Evolutionary conservation across 2,329 filamentous ascomycete genomes (phyloP).

Genomic region (Xylaria sp.): DNA sequence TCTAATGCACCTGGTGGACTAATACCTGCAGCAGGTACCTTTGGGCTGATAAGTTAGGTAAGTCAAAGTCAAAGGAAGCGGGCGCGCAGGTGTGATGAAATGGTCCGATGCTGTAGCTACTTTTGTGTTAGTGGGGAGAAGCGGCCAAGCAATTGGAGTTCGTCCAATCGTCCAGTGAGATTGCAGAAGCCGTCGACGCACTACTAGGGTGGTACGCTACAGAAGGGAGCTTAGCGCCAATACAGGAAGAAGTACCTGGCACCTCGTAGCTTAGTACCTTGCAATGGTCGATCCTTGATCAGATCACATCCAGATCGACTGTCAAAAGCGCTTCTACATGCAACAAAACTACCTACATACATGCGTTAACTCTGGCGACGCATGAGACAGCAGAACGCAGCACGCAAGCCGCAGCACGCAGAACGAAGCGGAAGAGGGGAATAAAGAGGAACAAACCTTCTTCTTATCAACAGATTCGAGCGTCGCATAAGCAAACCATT

Average conservation of each 20-base stretch:
- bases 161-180: slow-evolving; percentile 21
- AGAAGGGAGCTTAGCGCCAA: slow-evolving; percentile 20
- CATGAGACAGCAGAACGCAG: background rate
- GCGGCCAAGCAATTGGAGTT: slow-evolving; percentile 26
- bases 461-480: background rate
- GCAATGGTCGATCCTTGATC: slow-evolving; percentile 19
- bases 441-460: background rate
- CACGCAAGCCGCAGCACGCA: background rate
- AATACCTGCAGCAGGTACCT: slow-evolving; percentile 7
- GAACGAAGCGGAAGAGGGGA: background rate
- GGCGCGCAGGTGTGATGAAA: slow-evolving; percentile 22
- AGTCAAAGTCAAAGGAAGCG: background rate
- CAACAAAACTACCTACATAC: background rate
- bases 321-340: background rate
- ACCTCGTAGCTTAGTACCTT: slow-evolving; percentile 5
- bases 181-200: slow-evolving; percentile 13
- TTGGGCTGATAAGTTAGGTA: no score
- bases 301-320: slow-evolving; percentile 20
- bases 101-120: slow-evolving; percentile 29
- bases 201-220: no score
- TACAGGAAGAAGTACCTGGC: background rate
- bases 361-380: background rate
- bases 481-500: slow-evolving; percentile 20
- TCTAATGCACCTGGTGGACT: background rate
- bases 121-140: slow-evolving; percentile 26